phyloP scores from a whole-genome alignment of 257 asterid species.

The Solanum dulcamara region DNA sequence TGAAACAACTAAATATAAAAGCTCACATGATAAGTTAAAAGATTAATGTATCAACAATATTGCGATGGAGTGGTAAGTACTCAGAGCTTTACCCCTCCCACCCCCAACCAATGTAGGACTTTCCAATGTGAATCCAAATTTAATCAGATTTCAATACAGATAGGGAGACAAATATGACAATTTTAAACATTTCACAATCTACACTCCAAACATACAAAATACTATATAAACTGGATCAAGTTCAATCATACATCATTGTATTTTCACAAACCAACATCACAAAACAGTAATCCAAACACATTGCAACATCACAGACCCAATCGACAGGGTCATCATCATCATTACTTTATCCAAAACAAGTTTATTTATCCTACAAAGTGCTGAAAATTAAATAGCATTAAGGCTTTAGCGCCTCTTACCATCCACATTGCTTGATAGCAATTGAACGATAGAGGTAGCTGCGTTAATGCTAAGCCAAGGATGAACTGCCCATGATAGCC shows the following conservation, averaged over 20 bases:
- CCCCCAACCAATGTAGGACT: neutral
- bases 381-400: slow-evolving; percentile 10
- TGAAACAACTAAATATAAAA: neutral
- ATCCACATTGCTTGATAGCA: neutral
- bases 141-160: neutral
- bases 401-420: slow-evolving; percentile 10
- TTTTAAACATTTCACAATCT: neutral
- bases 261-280: neutral
- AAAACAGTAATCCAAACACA: neutral
- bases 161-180: neutral
- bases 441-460: slow-evolving; percentile 1
- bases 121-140: neutral
- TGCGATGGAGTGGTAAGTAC: neutral
- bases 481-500: slow-evolving; percentile 34
- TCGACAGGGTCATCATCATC: neutral
- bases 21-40: neutral
- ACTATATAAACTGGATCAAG: neutral
- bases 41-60: neutral
- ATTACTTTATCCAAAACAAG: neutral
- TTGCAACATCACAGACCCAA: neutral
- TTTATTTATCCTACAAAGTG: neutral
- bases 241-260: neutral
- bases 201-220: neutral
- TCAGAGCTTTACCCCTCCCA: neutral
- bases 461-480: slow-evolving; percentile 48